Evolutionary conservation across 352 stramenopile species (phyloP), one percentile per base, ranked within the genome.

Genomic region (Globisporangium carolinianum): DNA sequence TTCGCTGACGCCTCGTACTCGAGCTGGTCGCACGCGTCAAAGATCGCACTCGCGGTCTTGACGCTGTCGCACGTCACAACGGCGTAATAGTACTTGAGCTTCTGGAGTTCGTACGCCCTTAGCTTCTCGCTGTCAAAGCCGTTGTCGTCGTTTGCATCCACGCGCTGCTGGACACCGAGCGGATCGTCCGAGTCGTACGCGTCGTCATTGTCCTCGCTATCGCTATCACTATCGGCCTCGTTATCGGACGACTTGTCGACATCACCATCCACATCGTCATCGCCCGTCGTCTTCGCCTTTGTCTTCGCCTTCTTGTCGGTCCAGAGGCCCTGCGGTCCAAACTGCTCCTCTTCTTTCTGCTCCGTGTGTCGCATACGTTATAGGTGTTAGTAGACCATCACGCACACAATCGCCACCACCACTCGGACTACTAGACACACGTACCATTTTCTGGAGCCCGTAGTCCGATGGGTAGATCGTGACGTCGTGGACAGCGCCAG

Each of bases 31-130:
- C 97, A 97, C 70, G 96, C 86, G 58, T 97, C 82, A 59, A 99
- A 99, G 47, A 98, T 94, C 36, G 82, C 73, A 42, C 95, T 87
- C 36, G 97, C 93, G 8, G 94, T 94, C 53, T 93, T 86, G 38
- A 93, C 73, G 32, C 77, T 93, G 55, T 96, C 80, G 76, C 97
- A 99, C 47, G 93, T 95, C 11, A 96, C 93, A 17, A 99, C 77
- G 5, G 96, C 97, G 79, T 99, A 99, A 67, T 98, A 99, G 72
- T 99, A 99, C 62, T 95, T 91, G 41, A 99, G 77, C 71, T 98
- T 98, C 56, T 97, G 91, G 48, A 97, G 79, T 68, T 99, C 97
- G 72, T 99, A 99, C 41, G 87, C 86, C 55, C 96, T 87, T 42
- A 99, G 73, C 62, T 97, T 97, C 72, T 99, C 95, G 36, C 75